Conservation (phyloP, 345 rosid genomes). For the Alliaria petiolata region DNA sequence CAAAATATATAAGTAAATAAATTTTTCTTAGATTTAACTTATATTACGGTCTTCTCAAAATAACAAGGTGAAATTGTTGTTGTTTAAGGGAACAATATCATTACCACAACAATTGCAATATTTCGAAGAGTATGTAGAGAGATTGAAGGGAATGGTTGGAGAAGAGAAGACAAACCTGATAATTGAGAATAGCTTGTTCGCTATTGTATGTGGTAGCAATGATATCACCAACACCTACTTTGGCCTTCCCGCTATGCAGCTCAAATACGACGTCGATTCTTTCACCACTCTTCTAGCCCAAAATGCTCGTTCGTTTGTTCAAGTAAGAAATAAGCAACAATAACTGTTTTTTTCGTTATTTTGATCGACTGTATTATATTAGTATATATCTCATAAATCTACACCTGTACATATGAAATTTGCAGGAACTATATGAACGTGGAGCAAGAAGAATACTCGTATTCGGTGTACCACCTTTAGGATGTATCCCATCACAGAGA, state of each 20-base stretch:
- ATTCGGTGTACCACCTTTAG: conserved; percentile 43
- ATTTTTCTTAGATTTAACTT: no score
- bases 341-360: no score
- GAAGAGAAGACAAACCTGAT: conserved; percentile 37
- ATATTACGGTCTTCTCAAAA: no score
- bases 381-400: background rate
- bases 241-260: background rate
- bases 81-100: background rate
- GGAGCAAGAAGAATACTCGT: conserved; percentile 59
- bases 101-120: conserved; percentile 35
- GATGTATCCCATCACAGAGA: conserved; percentile 62
- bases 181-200: conserved; percentile 35
- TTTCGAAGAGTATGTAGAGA: conserved; percentile 45
- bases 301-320: conserved; percentile 38
- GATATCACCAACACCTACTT: conserved; percentile 56
- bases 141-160: conserved; percentile 36
- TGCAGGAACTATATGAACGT: conserved; percentile 38
- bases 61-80: background rate
- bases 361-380: background rate
- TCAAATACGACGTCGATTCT: conserved; percentile 34
- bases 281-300: conserved; percentile 39
- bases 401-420: no score
- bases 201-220: conserved; percentile 44
- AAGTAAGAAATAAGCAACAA: background rate
- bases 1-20: no score